These are phyloP conservation scores for Apiospora pterosperma DNA, from an alignment of 2,329 filamentous ascomycete genomes.

Conservation along the genomic window DNA sequence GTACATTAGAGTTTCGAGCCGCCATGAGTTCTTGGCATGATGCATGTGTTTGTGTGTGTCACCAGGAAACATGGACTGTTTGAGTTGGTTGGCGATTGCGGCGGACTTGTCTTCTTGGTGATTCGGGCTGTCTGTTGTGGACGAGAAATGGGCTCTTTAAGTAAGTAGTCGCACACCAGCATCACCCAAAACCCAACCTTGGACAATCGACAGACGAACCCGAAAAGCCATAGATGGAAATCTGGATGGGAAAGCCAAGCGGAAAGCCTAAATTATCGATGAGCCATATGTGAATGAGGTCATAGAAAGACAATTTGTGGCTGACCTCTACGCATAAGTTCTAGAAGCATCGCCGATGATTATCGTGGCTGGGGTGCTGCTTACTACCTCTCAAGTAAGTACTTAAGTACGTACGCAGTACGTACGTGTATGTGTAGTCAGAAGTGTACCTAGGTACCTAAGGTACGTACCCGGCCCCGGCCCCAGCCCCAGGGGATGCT, in stretches of 20 bases:
- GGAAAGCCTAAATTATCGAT: background rate
- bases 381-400: too few species aligned
- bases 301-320: background rate
- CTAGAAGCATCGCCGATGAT: background rate
- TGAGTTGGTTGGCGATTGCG: too few species aligned
- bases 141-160: too few species aligned
- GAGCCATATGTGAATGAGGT: background rate
- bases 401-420: too few species aligned
- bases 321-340: background rate
- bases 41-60: background rate
- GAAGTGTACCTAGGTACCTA: too few species aligned
- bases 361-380: background rate
- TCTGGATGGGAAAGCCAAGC: background rate
- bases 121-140: too few species aligned
- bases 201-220: background rate
- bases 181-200: too few species aligned
- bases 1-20: background rate
- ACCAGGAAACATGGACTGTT: background rate
- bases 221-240: background rate
- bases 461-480: too few species aligned
- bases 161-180: too few species aligned
- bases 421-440: too few species aligned
- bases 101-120: too few species aligned
- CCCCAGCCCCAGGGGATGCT: too few species aligned
- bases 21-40: background rate